Percentiles rank a stretch among this genome's conserved stretches.
phyloP scores from a whole-genome alignment of 257 asterid genomes.

The Perilla frutescens region DNA sequence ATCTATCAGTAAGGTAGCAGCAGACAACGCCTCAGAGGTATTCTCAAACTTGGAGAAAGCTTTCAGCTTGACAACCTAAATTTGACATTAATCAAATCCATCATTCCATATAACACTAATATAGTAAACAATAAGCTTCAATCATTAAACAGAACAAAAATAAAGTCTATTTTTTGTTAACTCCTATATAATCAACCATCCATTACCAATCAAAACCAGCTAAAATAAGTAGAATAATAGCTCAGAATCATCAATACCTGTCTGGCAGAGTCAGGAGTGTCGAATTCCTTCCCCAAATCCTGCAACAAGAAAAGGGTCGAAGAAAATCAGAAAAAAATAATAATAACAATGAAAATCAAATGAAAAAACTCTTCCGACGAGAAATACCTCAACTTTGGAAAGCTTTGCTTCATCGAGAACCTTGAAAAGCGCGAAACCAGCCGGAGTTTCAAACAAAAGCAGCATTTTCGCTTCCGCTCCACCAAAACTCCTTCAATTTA shows the following conservation, averaged over 20 bases:
- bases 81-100: neutral
- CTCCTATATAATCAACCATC: neutral
- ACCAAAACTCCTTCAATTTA: neutral
- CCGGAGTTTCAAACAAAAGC: conserved; percentile 55
- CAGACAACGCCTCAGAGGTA: conserved; percentile 78
- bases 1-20: conserved; percentile 53
- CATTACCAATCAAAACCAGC: neutral
- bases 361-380: neutral
- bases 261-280: conserved; percentile 72
- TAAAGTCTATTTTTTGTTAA: neutral
- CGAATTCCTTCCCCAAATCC: conserved; percentile 79
- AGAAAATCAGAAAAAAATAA: neutral
- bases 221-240: neutral
- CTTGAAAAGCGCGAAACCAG: conserved; percentile 52
- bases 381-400: conserved; percentile 50
- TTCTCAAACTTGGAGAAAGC: conserved; percentile 85
- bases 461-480: conserved; percentile 28
- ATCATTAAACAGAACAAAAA: neutral
- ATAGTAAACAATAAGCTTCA: neutral
- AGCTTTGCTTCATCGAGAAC: conserved; percentile 55
- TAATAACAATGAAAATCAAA: neutral
- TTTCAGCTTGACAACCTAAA: conserved; percentile 75
- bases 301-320: conserved; percentile 32
- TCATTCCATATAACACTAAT: too few species aligned
- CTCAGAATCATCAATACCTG: conserved; percentile 46